These are phyloP conservation scores for Ceratorhiza oryzae-sativae DNA, from an alignment of 1,284 basidiomycete genomes.

Conservation along the genomic window DNA sequence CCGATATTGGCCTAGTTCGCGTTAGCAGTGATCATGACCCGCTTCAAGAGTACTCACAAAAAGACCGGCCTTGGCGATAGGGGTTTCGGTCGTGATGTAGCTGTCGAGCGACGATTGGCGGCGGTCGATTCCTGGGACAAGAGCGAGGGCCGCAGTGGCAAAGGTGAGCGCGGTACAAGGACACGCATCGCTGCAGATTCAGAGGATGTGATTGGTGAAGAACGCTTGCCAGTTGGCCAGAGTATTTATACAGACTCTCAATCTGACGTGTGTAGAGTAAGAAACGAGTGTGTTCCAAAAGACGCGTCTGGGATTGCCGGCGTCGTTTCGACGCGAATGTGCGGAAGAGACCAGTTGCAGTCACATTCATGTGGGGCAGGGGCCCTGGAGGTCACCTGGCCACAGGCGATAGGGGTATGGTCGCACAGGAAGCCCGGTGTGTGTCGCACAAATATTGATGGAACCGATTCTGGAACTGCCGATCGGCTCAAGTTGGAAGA, in stretches of 20 bases:
- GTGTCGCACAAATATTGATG: background rate
- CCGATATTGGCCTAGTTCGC: slow-evolving; percentile 43
- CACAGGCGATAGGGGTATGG: background rate
- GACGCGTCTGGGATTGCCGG: slow-evolving; percentile 7
- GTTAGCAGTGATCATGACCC: background rate
- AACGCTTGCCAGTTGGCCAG: background rate
- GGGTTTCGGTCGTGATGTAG: slow-evolving; percentile 41
- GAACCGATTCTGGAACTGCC: slow-evolving; percentile 33
- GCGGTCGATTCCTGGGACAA: slow-evolving; percentile 22
- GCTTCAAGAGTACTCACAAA: background rate
- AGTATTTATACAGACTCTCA: slow-evolving; percentile 26
- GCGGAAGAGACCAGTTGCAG: slow-evolving; percentile 12
- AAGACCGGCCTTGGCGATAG: slow-evolving; percentile 40
- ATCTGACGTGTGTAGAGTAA: slow-evolving; percentile 4
- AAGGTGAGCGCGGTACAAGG: slow-evolving; percentile 29
- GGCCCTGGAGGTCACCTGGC: slow-evolving; percentile 22
- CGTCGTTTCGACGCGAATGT: slow-evolving; percentile 10
- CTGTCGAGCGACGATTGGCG: slow-evolving; percentile 39
- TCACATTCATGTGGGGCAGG: slow-evolving; percentile 28
- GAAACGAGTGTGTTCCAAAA: slow-evolving; percentile 5
- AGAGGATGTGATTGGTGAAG: slow-evolving; percentile 9
- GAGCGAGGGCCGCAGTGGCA: slow-evolving; percentile 36
- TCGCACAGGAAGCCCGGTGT: slow-evolving; percentile 8
- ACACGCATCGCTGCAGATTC: slow-evolving; percentile 20
- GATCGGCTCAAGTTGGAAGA: slow-evolving; percentile 11